Base-by-base conservation (phyloP, 257 asterid genomes). In the Solanum chmielewskii region DNA sequence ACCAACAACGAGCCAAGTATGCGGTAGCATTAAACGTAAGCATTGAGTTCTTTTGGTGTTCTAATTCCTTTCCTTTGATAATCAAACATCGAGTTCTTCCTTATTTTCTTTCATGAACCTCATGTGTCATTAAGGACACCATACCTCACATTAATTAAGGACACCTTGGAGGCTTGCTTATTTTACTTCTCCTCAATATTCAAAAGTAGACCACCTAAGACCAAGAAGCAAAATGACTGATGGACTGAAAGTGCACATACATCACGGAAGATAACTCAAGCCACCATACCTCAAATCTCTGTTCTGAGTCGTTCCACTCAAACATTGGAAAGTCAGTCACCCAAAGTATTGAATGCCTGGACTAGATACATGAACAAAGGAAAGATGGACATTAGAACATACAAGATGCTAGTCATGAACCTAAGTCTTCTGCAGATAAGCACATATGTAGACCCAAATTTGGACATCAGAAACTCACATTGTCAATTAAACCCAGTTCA, bases 321-420 rank as follows among this genome's bases (percentile, higher is more conserved):
- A 97, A 97, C 99, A 97, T 95, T 70, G 99, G 99, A 92, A 97
- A 97, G 92, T 95, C 99, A 83, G 99, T 97, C 91, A 97, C 97
- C 99, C 99, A 97, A 78, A 97, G 92, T 90, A 97, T 93, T 20
- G 98, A 94, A 90, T 95, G 97, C 89, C 89, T 93, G 87, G 97
- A 93, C 99, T 97, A 86, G 45, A 90, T 84, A 83, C 85, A 77
- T 77, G 41, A 78, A 81, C 90, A 23, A 88, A 47, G 88, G 41
- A 71, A 62, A 29, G 56, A 75, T 60, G 31, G 75, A 91, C 83
- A 88, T 90, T 83, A 47, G 83, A 80, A 75, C 70, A 41, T 86
- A 74, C n/a, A 86, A 86, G 20, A 33, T 85, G 66, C 49, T 35
- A 85, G 27, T 15, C 87, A 88, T 81, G 85, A 81, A 49, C 44